These are phyloP conservation scores for Xerocomus potaroensis DNA, from an alignment of 768 basidiomycete species.

Conservation along the genomic window DNA sequence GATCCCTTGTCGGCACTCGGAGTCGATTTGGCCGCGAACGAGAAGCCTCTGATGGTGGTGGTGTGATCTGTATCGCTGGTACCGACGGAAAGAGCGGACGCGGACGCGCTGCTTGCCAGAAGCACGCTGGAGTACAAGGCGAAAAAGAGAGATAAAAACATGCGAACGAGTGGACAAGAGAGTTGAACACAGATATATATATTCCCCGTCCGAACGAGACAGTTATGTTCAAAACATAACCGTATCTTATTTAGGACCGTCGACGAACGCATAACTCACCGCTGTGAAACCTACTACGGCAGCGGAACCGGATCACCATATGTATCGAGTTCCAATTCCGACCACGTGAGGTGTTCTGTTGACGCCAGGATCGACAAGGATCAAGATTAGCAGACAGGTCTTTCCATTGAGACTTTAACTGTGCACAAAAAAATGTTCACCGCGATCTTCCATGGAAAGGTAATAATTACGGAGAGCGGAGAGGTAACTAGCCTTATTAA, in stretches of 20 bases:
- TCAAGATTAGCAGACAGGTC: too few relatives aligned
- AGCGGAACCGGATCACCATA: too few relatives aligned
- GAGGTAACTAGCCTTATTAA: too few relatives aligned
- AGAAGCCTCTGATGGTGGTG: constrained; percentile 13
- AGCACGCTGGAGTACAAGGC: constrained; percentile 18
- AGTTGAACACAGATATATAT: constrained; percentile 1
- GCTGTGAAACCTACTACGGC: too few relatives aligned
- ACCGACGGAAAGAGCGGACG: constrained; percentile 11
- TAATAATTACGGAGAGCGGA: too few relatives aligned
- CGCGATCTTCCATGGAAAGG: too few relatives aligned
- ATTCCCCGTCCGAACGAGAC: not conserved
- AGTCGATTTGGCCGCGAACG: constrained; percentile 19
- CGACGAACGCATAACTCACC: not conserved
- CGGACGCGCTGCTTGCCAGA: constrained; percentile 31
- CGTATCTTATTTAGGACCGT: constrained; percentile 7
- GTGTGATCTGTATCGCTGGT: not conserved
- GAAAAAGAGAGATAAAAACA: constrained; percentile 13
- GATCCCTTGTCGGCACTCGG: constrained; percentile 16
- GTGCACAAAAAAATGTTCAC: too few relatives aligned
- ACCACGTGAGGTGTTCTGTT: too few relatives aligned
- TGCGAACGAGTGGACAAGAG: constrained; percentile 1
- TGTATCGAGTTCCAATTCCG: too few relatives aligned
- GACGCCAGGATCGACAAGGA: too few relatives aligned
- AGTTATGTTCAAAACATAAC: constrained; percentile 13
- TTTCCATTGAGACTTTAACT: too few relatives aligned